A percentile compares a stretch with the other conserved stretches of the same genome.
Evolutionary conservation across 768 basidiomycete species (phyloP).

Genomic region (Hebeloma cylindrosporum): DNA sequence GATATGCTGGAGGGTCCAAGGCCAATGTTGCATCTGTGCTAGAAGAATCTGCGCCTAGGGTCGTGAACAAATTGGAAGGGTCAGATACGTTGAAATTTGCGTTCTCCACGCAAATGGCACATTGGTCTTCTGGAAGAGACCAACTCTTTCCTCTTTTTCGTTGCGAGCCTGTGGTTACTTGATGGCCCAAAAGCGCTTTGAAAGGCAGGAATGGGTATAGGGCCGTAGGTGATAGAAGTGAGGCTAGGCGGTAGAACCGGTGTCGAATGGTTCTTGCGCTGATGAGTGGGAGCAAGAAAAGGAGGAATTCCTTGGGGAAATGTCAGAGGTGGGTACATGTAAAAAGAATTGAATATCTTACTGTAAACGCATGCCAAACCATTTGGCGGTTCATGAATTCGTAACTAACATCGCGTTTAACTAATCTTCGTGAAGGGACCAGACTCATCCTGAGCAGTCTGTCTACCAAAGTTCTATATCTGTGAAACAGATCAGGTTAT

Average conservation of each 20-base stretch:
- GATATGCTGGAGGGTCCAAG: slow-evolving; percentile 51
- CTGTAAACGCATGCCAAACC: slow-evolving; percentile 99
- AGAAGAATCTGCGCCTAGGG: slow-evolving; percentile 27
- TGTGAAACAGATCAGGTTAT: slow-evolving; percentile 28
- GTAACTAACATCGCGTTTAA: slow-evolving; percentile 87
- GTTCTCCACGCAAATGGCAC: slow-evolving; percentile 88
- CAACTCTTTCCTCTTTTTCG: slow-evolving; percentile 61
- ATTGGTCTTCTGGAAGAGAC: slow-evolving; percentile 69
- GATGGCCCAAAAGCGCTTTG: slow-evolving; percentile 10
- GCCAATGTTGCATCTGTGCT: slow-evolving; percentile 16
- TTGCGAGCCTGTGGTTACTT: background rate
- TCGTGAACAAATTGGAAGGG: slow-evolving; percentile 48
- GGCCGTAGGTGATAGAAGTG: slow-evolving; percentile 28
- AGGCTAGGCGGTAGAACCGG: slow-evolving; percentile 41
- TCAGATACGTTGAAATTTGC: slow-evolving; percentile 60
- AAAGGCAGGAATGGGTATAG: slow-evolving; percentile 30
- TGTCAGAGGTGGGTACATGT: slow-evolving; percentile 6
- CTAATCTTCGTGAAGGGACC: slow-evolving; percentile 64
- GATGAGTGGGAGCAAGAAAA: slow-evolving; percentile 88
- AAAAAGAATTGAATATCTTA: slow-evolving; percentile 38
- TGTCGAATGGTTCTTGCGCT: slow-evolving; percentile 66
- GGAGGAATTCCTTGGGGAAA: slow-evolving; percentile 78
- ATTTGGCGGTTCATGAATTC: slow-evolving; percentile 99
- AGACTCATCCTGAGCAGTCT: slow-evolving; percentile 75
- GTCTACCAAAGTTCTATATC: slow-evolving; percentile 84